phyloP scores from a whole-genome alignment of 1,139 yeast species.

The Suhomyces bokatorum region DNA sequence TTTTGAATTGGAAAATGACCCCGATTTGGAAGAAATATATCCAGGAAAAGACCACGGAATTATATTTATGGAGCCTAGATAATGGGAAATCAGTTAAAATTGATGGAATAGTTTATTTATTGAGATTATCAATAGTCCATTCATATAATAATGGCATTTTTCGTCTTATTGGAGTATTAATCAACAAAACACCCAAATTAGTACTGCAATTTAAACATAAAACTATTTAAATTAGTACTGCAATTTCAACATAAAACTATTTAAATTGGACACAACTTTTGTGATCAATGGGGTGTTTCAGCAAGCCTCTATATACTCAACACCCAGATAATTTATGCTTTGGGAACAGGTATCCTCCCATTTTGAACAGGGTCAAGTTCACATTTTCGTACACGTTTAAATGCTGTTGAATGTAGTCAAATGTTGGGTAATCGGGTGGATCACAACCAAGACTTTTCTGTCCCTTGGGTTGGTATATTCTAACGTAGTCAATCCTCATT shows the following conservation, averaged over 20 bases:
- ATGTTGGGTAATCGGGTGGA: conserved; percentile 29
- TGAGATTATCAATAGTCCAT: no score
- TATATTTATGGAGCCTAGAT: conserved; percentile 11
- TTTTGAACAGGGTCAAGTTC: conserved; percentile 25
- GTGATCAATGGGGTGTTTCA: background rate
- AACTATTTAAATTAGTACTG: no score
- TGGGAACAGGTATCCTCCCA: conserved; percentile 28
- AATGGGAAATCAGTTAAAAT: conserved; percentile 9
- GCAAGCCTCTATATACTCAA: background rate
- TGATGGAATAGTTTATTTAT: background rate
- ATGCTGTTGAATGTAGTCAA: conserved; percentile 26
- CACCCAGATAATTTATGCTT: conserved; percentile 19
- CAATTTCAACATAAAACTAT: no score
- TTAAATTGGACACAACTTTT: no score
- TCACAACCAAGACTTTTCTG: conserved; percentile 26
- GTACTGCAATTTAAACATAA: no score
- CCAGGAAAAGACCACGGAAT: conserved; percentile 22
- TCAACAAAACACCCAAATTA: no score
- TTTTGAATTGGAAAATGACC: conserved; percentile 44
- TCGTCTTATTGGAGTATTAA: no score
- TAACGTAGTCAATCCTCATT: conserved; percentile 28
- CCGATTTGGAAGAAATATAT: conserved; percentile 18
- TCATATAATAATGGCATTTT: no score
- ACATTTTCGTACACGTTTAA: conserved; percentile 23
- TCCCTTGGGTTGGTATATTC: conserved; percentile 30